Base-by-base conservation (phyloP, 352 stramenopile genomes). In the Globisporangium recalcitrans region DNA sequence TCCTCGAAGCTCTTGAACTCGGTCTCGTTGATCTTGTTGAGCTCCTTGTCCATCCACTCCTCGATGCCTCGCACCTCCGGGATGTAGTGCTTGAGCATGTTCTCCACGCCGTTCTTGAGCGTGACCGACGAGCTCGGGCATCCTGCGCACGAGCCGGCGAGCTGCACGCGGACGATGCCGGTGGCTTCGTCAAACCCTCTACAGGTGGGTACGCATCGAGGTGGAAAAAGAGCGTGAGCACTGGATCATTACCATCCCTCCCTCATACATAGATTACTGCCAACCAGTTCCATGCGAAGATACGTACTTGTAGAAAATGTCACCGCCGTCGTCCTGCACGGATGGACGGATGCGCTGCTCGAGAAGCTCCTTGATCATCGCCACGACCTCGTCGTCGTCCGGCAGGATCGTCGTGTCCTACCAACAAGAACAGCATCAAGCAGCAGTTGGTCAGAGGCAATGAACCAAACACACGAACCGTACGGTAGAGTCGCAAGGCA, bases 21-120 rank as follows among this genome's bases (percentile, higher is more conserved):
- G 53, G 89, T 78, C 16, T 91, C 69, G 70, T 88, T 91, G 46
- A 93, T 47, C 19, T 86, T 69, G 49, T 89, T 88, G 24, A 94
- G 77, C 62, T 77, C 80, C 58, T 95, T 77, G 71, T 95, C 87
- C 13, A 80, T 61, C 64, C 86, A 86, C 67, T 95, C 87, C 57
- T 92, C 74, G 60, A 95, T 91, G 52, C 66, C 73, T 49, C 74
- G 80, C 36, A 99, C 97, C 81, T 99, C 98, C 0, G 97, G 97
- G 65, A 99, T 98, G 77, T 99, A 99, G 79, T 99, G 97, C 93
- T 99, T 99, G 32, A 99, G 85, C 98, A 99, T 99, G 74, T 99
- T 99, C 76, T 99, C 97, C 27, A 99, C 97, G 47, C 97, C 97
- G 71, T 99, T 95, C 78, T 99, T 99, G 66, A 99, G 88, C 51